Base-by-base conservation (phyloP, 2,329 filamentous ascomycete genomes). In the Dactylellina cionopaga region DNA sequence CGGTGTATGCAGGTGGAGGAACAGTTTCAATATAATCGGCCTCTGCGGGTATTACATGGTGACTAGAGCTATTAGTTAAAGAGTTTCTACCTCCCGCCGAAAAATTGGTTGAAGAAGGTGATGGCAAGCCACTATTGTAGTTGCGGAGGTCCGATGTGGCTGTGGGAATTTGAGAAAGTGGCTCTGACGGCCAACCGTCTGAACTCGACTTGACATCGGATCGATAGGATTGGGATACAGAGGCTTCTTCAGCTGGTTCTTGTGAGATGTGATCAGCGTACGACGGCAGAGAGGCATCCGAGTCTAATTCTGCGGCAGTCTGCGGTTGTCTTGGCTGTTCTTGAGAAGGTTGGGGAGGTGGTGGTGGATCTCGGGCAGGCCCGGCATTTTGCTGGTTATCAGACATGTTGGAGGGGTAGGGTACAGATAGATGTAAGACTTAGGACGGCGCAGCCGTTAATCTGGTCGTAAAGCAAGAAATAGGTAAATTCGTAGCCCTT, bases 1-100 rank as follows among this genome's bases (percentile, higher is more conserved):
- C 79, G 35, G 80, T 80, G 65, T 81, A 82, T 5, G 79, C 79
- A 19, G 81, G 80, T 13, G 80, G 80, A 6, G 81, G 80, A 5
- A 78, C 73, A 15, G 78, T 75, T 39, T 77, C 76, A 17, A 76
- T 75, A 11, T 74, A 47, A 46, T 74, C 75, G 24, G 22, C 25
- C 17, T 63, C 51, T 19, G 39, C 13, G 9, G 35, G 62, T 24
- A 54, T 11, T 13, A 11, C 3, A 44, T 54, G 33, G 15, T 24
- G 44, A 25, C 43, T 62, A 15, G 63, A 51, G 17, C 5, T 24
- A 31, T 63, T 51, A 29, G 51, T 56, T 3, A 66, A 35, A 35
- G 49, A 56, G 37, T 44, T 64, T 19, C 54, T 43, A 55, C 25
- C 9, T 46, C 37, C 17, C n/a, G 46, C 35, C 9, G 49, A 44